Percentiles rank a stretch among this genome's conserved stretches.
phyloP scores from a whole-genome alignment of 1,284 basidiomycete genomes.

The Boletus semigastroideus region DNA sequence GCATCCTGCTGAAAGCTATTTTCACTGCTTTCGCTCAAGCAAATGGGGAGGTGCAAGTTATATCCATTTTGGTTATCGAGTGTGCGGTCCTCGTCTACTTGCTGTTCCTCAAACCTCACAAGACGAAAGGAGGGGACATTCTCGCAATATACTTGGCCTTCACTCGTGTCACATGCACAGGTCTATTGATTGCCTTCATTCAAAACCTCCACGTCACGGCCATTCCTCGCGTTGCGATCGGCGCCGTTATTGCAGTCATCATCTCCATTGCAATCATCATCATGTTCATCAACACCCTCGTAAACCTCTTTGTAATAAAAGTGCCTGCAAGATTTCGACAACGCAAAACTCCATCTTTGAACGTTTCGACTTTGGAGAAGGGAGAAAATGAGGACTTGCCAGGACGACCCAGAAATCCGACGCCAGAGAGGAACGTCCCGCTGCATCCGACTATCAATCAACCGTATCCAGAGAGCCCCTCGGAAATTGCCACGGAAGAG shows the following conservation, averaged over 20 bases:
- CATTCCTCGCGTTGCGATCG: slow-evolving; percentile 76
- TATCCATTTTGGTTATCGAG: slow-evolving; percentile 71
- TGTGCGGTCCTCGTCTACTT: slow-evolving; percentile 55
- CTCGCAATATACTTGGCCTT: slow-evolving; percentile 64
- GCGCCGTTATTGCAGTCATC: slow-evolving; percentile 61
- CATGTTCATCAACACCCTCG: slow-evolving; percentile 57
- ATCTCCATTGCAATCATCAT: slow-evolving; percentile 60
- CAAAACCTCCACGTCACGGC: slow-evolving; percentile 56
- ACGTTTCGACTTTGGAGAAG: slow-evolving; percentile 31
- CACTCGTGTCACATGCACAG: slow-evolving; percentile 62
- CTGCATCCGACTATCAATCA: slow-evolving; percentile 42
- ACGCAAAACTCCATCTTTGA: slow-evolving; percentile 6
- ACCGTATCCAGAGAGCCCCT: slow-evolving; percentile 41
- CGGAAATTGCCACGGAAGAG: slow-evolving; percentile 34
- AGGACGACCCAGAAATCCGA: slow-evolving; percentile 52
- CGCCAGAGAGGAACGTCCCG: slow-evolving; percentile 47
- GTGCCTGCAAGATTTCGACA: slow-evolving; percentile 20
- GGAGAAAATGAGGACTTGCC: slow-evolving; percentile 20
- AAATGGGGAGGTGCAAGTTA: slow-evolving; percentile 70
- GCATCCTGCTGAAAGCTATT: slow-evolving; percentile 62
- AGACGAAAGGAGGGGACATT: slow-evolving; percentile 57
- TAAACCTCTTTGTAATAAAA: slow-evolving; percentile 42
- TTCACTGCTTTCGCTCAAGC: slow-evolving; percentile 72
- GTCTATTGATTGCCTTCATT: slow-evolving; percentile 67
- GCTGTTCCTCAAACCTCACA: slow-evolving; percentile 55